Evolutionary conservation across 2,329 filamentous ascomycete genomes (phyloP).

Genomic region (Orbilia brochopaga): DNA sequence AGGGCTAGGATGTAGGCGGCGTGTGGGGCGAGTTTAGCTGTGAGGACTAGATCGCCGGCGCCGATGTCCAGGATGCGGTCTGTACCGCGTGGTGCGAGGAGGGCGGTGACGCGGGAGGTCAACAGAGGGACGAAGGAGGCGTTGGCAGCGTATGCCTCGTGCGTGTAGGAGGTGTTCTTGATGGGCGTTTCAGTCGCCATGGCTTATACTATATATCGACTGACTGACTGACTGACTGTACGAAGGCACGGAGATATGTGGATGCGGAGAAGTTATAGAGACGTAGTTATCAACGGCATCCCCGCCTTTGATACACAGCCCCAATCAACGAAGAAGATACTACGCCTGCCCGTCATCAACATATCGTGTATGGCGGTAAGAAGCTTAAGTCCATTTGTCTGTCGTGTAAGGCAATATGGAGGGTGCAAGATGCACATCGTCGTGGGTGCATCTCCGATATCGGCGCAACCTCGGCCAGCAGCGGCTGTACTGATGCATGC

Average conservation of each 20-base stretch:
- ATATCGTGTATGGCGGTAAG: too few species aligned
- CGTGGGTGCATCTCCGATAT: conserved; percentile 15
- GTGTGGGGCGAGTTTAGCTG: conserved; percentile 57
- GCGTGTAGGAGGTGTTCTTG: conserved; percentile 33
- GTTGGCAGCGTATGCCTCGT: conserved; percentile 55
- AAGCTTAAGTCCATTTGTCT: too few species aligned
- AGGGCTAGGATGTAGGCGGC: conserved; percentile 57
- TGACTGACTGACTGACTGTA: too few species aligned
- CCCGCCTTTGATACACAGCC: too few species aligned
- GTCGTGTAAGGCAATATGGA: too few species aligned
- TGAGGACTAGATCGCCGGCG: conserved; percentile 58
- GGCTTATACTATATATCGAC: too few species aligned
- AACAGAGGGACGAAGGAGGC: conserved; percentile 60
- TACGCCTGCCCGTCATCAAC: too few species aligned
- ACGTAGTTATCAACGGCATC: too few species aligned
- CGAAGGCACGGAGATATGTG: too few species aligned
- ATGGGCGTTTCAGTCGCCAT: not conserved
- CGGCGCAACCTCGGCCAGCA: conserved; percentile 24
- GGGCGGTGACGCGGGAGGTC: conserved; percentile 57
- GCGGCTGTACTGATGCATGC: not conserved
- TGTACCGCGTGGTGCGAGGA: conserved; percentile 56
- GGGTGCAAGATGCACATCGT: too few species aligned
- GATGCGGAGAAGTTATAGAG: too few species aligned
- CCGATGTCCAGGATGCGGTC: conserved; percentile 57
- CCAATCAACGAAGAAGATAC: too few species aligned